Base-by-base conservation (phyloP, 2,329 filamentous ascomycete species). In the Ophiostoma pallidulum region DNA sequence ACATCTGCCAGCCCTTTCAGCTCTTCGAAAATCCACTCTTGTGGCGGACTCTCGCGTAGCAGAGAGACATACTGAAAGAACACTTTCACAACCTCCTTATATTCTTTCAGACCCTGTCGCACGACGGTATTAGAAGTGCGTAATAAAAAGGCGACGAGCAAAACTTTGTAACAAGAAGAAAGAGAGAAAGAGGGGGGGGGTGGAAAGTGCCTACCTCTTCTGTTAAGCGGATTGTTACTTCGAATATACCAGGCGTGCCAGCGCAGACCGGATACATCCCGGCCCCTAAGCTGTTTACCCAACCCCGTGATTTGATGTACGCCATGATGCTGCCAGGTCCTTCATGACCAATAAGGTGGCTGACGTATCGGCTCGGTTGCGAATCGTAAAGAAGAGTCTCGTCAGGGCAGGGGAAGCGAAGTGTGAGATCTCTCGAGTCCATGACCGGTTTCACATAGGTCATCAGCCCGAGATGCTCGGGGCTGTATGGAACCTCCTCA, bases 1-100 rank as follows among this genome's bases (percentile, higher is more conserved):
- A 97, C 87, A 56, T 97, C 90, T 38, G 86, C 82, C 68, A 97
- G 81, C 31, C 82, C 82, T 64, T 89, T 91, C 64, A 92, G 85
- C 66, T 98, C 92, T 28, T 94, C 79, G 50, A 92, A 90, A 49
- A 97, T 89, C 92, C 92, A 97, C 62, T 94, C 74, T 56, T 94
- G 84, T 0, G 91, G 90, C 5, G 84, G 77, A 3, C 75, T 74
- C 58, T 94, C 86, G 53, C 80, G 81, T 48, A 98, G 76, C 63
- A 98, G 77, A 10, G 88, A 81, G 53, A 97, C 81, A 59, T 98
- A 98, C 62, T 94, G 84, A 68, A 96, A 96, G 52, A 95, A 75
- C 26, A 82, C 78, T 64, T 90, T 90, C 53, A 84, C 75, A 16
- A 96, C 78, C 58, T 94, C 85, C 49, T 82, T 75, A 66, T 94